Evolutionary conservation across 73 alveolate genomes (phyloP).

Genomic region (Blepharisma stoltei): DNA sequence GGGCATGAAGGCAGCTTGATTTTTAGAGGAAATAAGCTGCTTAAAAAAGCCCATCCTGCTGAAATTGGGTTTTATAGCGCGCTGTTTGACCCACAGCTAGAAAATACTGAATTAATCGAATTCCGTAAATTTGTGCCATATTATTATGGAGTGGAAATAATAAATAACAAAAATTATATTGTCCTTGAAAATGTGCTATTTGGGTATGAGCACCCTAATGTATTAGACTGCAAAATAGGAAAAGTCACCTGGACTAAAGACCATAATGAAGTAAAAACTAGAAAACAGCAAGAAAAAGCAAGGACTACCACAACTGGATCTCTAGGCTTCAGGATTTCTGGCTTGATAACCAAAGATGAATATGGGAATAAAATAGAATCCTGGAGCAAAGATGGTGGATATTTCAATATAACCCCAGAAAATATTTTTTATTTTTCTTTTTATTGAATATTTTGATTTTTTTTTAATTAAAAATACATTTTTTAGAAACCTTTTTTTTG

Average conservation of each 20-base stretch:
- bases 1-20: slow-evolving; percentile 23
- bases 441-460: too few relatives aligned
- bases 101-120: not conserved
- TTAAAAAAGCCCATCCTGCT: slow-evolving; percentile 18
- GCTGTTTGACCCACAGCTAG: not conserved
- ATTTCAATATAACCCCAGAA: slow-evolving; percentile 3
- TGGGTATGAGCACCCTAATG: slow-evolving; percentile 24
- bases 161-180: not conserved
- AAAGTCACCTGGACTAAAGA: slow-evolving; percentile 22
- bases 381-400: not conserved
- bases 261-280: slow-evolving; percentile 18
- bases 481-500: too few relatives aligned
- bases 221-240: slow-evolving; percentile 29
- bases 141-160: not conserved
- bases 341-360: not conserved
- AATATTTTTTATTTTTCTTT: not conserved
- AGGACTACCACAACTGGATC: slow-evolving; percentile 24
- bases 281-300: not conserved
- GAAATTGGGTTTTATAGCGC: slow-evolving; percentile 1
- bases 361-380: not conserved
- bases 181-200: slow-evolving; percentile 24
- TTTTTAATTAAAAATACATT: too few relatives aligned
- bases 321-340: slow-evolving; percentile 33
- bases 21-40: slow-evolving; percentile 3
- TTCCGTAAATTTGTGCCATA: slow-evolving; percentile 11